Percentiles rank a stretch among this genome's conserved stretches.
These are phyloP conservation scores for Moesziomyces antarcticus DNA, from an alignment of 1,284 basidiomycete genomes.

Conservation along the genomic window DNA sequence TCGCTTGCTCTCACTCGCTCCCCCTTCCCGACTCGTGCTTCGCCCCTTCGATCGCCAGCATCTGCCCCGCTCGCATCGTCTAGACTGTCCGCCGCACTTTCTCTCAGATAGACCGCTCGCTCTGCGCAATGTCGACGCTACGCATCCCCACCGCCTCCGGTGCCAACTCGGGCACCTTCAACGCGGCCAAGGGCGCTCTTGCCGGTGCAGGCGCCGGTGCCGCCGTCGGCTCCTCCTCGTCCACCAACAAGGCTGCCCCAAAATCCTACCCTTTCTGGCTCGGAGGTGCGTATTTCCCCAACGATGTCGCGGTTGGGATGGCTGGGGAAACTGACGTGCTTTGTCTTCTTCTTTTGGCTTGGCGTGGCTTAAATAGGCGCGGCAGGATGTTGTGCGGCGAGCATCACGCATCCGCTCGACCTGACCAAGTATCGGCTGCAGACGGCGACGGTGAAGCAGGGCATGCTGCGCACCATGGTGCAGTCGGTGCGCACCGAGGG, in stretches of 20 bases:
- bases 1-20: not conserved
- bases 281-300: conserved; percentile 52
- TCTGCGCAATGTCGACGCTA: conserved; percentile 20
- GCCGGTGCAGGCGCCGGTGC: conserved; percentile 40
- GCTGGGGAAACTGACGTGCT: not conserved
- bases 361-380: conserved; percentile 15
- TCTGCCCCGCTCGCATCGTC: not conserved
- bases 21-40: too few relatives aligned
- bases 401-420: conserved; percentile 68
- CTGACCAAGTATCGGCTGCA: conserved; percentile 68
- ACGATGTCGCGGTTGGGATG: not conserved
- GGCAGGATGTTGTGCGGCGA: conserved; percentile 47
- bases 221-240: conserved; percentile 16
- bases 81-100: too few relatives aligned
- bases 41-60: too few relatives aligned
- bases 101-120: not conserved
- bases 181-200: conserved; percentile 45
- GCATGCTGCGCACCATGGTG: conserved; percentile 55
- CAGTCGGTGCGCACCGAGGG: conserved; percentile 48
- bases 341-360: not conserved
- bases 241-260: conserved; percentile 26
- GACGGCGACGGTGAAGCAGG: conserved; percentile 52
- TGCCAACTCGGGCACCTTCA: conserved; percentile 36
- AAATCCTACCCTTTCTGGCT: conserved; percentile 64
- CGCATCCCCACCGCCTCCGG: conserved; percentile 26